These are phyloP conservation scores for Komagataella ulmi DNA, from an alignment of 805 yeast genomes.

Conservation along the genomic window DNA sequence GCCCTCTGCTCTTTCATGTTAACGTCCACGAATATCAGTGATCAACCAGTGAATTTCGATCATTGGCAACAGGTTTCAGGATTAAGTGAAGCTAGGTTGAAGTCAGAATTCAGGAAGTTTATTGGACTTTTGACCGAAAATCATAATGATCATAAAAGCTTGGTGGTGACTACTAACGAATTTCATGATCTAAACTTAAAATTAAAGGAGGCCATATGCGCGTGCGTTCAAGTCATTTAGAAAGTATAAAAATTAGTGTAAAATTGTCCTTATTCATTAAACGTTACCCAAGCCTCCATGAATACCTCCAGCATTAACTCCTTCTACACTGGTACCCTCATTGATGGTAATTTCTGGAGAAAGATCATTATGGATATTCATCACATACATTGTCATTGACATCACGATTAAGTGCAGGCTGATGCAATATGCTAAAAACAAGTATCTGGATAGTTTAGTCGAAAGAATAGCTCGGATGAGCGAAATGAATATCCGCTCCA, in stretches of 20 bases:
- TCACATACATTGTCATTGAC: constrained; percentile 43
- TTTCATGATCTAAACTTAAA: neutral
- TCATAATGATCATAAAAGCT: neutral
- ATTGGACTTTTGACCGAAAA: neutral
- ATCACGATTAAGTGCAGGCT: constrained; percentile 66
- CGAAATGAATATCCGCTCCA: constrained; percentile 66
- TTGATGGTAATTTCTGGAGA: neutral
- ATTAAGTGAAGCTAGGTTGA: neutral
- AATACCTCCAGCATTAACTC: neutral
- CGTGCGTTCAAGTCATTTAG: neutral
- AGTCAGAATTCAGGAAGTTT: neutral
- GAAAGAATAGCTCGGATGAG: constrained; percentile 67
- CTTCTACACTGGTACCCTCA: neutral
- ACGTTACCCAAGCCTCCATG: neutral
- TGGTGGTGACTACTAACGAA: neutral
- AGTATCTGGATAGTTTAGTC: constrained; percentile 55
- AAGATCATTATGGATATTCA: constrained; percentile 9
- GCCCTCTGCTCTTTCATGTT: neutral
- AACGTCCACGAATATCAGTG: neutral
- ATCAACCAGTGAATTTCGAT: neutral
- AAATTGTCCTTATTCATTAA: neutral
- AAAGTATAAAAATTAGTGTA: too few species aligned
- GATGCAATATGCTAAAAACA: constrained; percentile 61
- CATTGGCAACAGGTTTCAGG: neutral
- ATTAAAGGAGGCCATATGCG: neutral